These are phyloP conservation scores for Lepiota brunneoincarnata DNA, from an alignment of 768 basidiomycete species.

Conservation along the genomic window DNA sequence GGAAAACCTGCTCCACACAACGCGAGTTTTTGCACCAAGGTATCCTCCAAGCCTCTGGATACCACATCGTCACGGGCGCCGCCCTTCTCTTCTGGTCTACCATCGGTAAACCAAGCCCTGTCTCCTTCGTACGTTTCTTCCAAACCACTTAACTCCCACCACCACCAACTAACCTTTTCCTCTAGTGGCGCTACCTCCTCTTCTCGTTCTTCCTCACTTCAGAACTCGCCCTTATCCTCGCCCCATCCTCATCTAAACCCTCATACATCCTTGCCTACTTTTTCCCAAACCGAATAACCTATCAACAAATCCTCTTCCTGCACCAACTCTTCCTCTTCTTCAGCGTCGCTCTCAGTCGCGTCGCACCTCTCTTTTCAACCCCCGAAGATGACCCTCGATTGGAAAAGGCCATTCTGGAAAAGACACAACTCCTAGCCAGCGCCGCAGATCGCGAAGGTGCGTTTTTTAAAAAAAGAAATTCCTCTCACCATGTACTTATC, in stretches of 20 bases:
- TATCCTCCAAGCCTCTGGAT: conserved; percentile 57
- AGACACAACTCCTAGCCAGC: conserved; percentile 38
- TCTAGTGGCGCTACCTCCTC: conserved; percentile 79
- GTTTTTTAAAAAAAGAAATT: no score
- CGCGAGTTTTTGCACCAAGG: conserved; percentile 71
- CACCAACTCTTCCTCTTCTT: conserved; percentile 77
- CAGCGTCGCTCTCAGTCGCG: conserved; percentile 67
- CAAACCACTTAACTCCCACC: conserved; percentile 8
- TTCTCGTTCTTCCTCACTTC: conserved; percentile 57
- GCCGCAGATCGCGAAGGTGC: conserved; percentile 56
- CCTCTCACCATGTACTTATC: neutral
- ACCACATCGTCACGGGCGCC: conserved; percentile 61
- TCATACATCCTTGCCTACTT: conserved; percentile 41
- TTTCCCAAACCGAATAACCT: conserved; percentile 66
- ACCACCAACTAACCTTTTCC: conserved; percentile 1
- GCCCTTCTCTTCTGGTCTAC: conserved; percentile 62
- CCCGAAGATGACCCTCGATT: conserved; percentile 28
- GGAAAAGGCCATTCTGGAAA: conserved; percentile 41
- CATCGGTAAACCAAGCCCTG: conserved; percentile 54
- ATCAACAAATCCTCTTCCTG: conserved; percentile 75
- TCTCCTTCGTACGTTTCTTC: conserved; percentile 58
- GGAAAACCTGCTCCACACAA: conserved; percentile 62
- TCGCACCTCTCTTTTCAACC: conserved; percentile 67
- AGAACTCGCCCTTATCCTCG: conserved; percentile 66
- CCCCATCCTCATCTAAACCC: conserved; percentile 43